phyloP scores from a whole-genome alignment of 768 basidiomycete species.

The Panus rudis region DNA sequence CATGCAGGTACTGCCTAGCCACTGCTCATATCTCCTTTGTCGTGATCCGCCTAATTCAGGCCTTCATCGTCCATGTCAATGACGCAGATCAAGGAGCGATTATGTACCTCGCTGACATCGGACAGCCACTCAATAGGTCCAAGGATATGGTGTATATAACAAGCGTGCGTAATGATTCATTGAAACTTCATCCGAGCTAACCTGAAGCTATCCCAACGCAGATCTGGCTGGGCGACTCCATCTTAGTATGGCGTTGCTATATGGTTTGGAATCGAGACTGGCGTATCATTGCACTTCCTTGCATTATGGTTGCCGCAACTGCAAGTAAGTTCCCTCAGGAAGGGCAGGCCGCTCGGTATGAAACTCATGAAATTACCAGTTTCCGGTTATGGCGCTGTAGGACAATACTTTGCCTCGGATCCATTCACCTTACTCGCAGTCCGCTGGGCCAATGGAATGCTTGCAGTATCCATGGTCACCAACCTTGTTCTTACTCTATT shows the following conservation, averaged over 20 bases:
- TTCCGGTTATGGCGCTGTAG: constrained; percentile 6
- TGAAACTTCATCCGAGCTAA: no score
- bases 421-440: background rate
- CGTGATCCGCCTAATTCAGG: constrained; percentile 8
- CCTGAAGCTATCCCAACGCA: background rate
- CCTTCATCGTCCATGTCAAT: constrained; percentile 7
- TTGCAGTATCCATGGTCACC: constrained; percentile 6
- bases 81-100: background rate
- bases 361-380: no score
- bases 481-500: constrained; percentile 9
- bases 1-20: constrained; percentile 6
- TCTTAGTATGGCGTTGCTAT: constrained; percentile 8
- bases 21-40: constrained; percentile 9
- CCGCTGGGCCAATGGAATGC: constrained; percentile 6
- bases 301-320: constrained; percentile 1
- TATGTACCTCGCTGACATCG: constrained; percentile 8
- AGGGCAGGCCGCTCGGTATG: background rate
- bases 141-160: constrained; percentile 12
- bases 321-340: background rate
- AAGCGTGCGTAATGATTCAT: constrained; percentile 3
- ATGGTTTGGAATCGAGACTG: constrained; percentile 5
- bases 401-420: constrained; percentile 3
- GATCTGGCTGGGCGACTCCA: constrained; percentile 6
- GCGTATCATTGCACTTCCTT: constrained; percentile 1
- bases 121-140: constrained; percentile 6